Evolutionary conservation across 2,329 filamentous ascomycete species (phyloP).

Genomic region (Fusarium secorum): DNA sequence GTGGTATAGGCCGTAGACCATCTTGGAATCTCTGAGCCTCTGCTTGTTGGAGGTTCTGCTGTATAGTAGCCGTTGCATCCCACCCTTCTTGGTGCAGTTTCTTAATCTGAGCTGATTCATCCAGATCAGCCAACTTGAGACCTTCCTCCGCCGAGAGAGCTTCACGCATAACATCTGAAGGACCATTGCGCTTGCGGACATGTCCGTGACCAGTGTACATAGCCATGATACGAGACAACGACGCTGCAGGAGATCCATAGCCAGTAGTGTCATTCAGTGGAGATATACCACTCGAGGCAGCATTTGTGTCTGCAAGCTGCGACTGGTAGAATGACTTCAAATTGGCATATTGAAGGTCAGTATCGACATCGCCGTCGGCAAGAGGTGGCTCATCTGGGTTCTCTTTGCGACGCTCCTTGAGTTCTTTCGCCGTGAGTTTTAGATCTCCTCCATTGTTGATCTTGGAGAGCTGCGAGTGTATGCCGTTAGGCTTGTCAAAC

Average conservation of each 20-base stretch:
- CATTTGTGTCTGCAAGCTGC: constrained; percentile 72
- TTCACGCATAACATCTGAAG: constrained; percentile 80
- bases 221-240: constrained; percentile 88
- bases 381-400: constrained; percentile 49
- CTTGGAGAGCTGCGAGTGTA: constrained; percentile 80
- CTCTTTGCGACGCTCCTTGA: constrained; percentile 61
- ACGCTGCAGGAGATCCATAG: constrained; percentile 78
- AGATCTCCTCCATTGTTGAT: constrained; percentile 68
- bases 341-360: constrained; percentile 76
- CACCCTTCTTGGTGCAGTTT: constrained; percentile 68
- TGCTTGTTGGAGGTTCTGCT: constrained; percentile 59
- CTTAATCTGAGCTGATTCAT: constrained; percentile 68
- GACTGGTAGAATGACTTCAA: constrained; percentile 82
- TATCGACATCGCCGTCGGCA: constrained; percentile 59
- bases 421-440: constrained; percentile 59
- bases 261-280: constrained; percentile 52
- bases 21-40: constrained; percentile 70
- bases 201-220: constrained; percentile 77
- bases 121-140: constrained; percentile 66
- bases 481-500: constrained; percentile 88
- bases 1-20: constrained; percentile 81
- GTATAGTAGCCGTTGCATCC: constrained; percentile 64
- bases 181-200: constrained; percentile 71
- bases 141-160: constrained; percentile 76
- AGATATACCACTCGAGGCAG: constrained; percentile 58